phyloP scores from a whole-genome alignment of 495 filamentous ascomycete genomes.

The Massariosphaeria phaeospora region DNA sequence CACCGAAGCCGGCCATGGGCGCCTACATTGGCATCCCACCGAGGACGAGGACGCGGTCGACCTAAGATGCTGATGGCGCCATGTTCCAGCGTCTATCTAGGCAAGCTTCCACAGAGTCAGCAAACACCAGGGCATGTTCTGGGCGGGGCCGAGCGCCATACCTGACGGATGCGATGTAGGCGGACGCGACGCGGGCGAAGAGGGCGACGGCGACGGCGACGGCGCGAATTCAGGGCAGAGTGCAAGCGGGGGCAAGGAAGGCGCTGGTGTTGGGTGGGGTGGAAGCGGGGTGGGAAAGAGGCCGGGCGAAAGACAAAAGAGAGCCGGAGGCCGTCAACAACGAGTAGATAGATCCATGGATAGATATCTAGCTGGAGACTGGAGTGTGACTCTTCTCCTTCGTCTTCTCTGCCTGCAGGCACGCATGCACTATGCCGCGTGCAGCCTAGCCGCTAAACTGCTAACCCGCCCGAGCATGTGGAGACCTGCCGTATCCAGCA shows the following conservation, averaged over 20 bases:
- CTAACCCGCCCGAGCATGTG: conserved; percentile 8
- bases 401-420: conserved; percentile 18
- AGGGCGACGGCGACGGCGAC: not conserved
- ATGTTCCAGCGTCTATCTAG: conserved; percentile 13
- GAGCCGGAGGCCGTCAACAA: conserved; percentile 27
- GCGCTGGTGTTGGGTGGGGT: no score
- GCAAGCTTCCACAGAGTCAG: conserved; percentile 16
- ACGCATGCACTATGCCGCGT: not conserved
- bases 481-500: not conserved
- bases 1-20: conserved; percentile 26
- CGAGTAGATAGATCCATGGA: no score
- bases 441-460: not conserved
- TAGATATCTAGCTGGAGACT: not conserved
- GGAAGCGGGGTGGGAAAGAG: not conserved
- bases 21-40: conserved; percentile 27
- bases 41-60: conserved; percentile 2
- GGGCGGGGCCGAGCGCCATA: conserved; percentile 21
- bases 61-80: conserved; percentile 24
- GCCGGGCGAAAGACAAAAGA: conserved; percentile 1
- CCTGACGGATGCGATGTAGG: conserved; percentile 1
- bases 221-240: conserved; percentile 5
- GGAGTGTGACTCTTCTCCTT: conserved; percentile 24
- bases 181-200: not conserved
- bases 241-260: no score
- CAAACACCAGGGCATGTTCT: not conserved